Conservation (phyloP, 495 filamentous ascomycete species). For the Staphylotrichum tortipilum region DNA sequence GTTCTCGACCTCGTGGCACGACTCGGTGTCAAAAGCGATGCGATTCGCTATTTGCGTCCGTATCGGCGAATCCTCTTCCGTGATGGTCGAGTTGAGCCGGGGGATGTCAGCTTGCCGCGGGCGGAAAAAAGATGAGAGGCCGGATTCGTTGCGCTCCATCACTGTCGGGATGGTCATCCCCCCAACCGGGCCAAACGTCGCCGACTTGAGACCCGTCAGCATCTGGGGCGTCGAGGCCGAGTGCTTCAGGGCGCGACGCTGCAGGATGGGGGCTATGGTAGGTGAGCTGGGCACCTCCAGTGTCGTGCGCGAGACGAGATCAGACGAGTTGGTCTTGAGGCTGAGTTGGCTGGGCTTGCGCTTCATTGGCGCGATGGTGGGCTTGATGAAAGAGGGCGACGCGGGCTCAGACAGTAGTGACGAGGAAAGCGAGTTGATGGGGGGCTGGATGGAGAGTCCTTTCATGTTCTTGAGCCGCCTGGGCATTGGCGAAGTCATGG, state of each 20-base stretch:
- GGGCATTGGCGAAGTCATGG: conserved; percentile 61
- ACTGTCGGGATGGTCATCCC: conserved; percentile 47
- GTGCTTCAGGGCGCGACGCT: conserved; percentile 46
- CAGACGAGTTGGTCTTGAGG: conserved; percentile 48
- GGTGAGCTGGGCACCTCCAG: conserved; percentile 39
- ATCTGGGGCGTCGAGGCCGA: conserved; percentile 49
- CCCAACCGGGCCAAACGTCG: conserved; percentile 44
- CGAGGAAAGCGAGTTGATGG: conserved; percentile 39
- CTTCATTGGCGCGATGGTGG: conserved; percentile 54
- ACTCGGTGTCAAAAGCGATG: conserved; percentile 42
- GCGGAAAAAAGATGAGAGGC: conserved; percentile 40
- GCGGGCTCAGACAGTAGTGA: conserved; percentile 59
- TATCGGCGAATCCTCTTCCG: conserved; percentile 74
- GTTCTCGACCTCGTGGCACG: conserved; percentile 43
- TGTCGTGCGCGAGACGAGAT: conserved; percentile 33
- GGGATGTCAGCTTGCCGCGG: conserved; percentile 26
- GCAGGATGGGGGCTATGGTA: conserved; percentile 40
- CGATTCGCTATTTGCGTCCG: conserved; percentile 49
- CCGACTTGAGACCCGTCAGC: conserved; percentile 41
- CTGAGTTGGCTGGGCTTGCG: conserved; percentile 74
- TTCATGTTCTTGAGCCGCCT: conserved; percentile 83
- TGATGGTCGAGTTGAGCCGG: conserved; percentile 37
- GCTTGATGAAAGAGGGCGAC: conserved; percentile 76
- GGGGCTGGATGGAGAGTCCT: conserved; percentile 81
- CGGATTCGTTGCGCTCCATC: conserved; percentile 39